Conservation (phyloP, 1,284 basidiomycete species). For the Ceratobasidium sp. region DNA sequence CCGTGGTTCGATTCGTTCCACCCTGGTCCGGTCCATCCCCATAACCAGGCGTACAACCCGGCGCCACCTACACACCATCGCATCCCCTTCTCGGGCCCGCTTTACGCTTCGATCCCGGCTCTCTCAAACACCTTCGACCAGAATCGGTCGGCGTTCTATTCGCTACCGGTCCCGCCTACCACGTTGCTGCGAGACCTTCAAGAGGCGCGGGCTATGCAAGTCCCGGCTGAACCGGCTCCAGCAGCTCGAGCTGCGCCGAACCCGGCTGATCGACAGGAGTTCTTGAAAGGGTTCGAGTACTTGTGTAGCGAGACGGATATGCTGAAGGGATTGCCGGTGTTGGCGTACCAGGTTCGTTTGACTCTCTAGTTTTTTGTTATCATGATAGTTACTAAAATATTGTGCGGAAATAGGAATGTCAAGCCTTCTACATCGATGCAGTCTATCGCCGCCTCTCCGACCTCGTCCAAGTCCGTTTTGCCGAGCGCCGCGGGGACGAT, state of each 20-base stretch:
- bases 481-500: slow-evolving; percentile 5
- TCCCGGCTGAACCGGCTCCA: background rate
- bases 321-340: background rate
- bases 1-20: background rate
- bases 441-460: slow-evolving; percentile 5
- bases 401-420: background rate
- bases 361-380: too few relatives aligned
- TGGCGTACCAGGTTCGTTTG: slow-evolving; percentile 14
- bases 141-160: background rate
- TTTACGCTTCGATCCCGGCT: slow-evolving; percentile 3
- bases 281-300: background rate
- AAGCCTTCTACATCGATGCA: background rate
- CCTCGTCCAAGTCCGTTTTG: slow-evolving; percentile 36
- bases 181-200: slow-evolving; percentile 14
- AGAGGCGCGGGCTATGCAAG: background rate
- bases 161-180: slow-evolving; percentile 10
- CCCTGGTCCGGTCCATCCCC: too few relatives aligned
- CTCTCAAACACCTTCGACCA: slow-evolving; percentile 2
- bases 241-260: background rate
- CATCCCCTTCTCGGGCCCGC: background rate
- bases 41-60: background rate
- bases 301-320: background rate
- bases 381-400: background rate
- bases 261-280: background rate
- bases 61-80: background rate